Conservation (phyloP, 2,329 filamentous ascomycete genomes). For the Apiospora marii region DNA sequence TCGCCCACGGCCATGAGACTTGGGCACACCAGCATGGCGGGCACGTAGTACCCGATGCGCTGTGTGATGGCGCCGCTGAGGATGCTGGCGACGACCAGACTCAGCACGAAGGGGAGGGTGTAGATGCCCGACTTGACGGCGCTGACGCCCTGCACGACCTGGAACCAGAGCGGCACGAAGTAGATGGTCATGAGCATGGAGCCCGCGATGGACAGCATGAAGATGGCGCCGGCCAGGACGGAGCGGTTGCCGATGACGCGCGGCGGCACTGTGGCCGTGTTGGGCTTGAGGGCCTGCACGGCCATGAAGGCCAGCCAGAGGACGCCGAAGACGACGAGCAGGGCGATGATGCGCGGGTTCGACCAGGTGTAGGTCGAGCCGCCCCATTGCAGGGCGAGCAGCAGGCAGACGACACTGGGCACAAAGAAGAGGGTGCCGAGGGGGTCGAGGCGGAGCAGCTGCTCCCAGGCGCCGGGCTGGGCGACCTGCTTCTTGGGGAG, state of each 20-base stretch:
- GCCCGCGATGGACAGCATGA: slow-evolving; percentile 42
- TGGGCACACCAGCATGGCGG: slow-evolving; percentile 61
- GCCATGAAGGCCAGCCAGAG: slow-evolving; percentile 55
- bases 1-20: slow-evolving; percentile 59
- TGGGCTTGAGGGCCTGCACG: slow-evolving; percentile 61
- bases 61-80: slow-evolving; percentile 57
- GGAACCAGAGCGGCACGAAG: slow-evolving; percentile 65
- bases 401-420: slow-evolving; percentile 64
- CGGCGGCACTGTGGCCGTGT: slow-evolving; percentile 64
- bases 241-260: slow-evolving; percentile 63
- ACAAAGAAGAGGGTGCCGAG: slow-evolving; percentile 67
- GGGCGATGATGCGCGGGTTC: slow-evolving; percentile 59
- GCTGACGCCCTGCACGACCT: slow-evolving; percentile 60
- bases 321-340: slow-evolving; percentile 60
- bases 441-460: slow-evolving; percentile 60
- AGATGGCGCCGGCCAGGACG: slow-evolving; percentile 53
- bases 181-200: slow-evolving; percentile 63
- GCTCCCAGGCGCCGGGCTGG: slow-evolving; percentile 44
- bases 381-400: slow-evolving; percentile 71
- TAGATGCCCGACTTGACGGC: slow-evolving; percentile 64
- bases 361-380: slow-evolving; percentile 58
- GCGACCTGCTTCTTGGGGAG: slow-evolving; percentile 38
- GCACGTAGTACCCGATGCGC: slow-evolving; percentile 66
- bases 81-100: slow-evolving; percentile 60
- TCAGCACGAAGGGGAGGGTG: slow-evolving; percentile 64